A percentile compares a stretch with the other conserved stretches of the same genome.
phyloP scores from a whole-genome alignment of 177 flowering plant genomes.

The Vitis hybrid region DNA sequence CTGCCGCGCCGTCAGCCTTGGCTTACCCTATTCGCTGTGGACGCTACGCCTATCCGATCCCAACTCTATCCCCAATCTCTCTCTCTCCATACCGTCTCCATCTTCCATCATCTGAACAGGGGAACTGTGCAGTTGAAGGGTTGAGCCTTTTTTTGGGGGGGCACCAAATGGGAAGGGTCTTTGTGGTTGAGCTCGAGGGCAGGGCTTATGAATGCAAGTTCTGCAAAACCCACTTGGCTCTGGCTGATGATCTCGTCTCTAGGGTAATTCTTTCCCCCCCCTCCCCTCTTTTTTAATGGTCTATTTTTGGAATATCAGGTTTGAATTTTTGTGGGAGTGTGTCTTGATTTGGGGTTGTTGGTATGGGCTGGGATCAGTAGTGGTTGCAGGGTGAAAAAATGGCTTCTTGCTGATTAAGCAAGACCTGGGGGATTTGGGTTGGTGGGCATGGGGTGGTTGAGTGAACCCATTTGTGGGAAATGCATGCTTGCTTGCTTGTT shows the following conservation, averaged over 20 bases:
- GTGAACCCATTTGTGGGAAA: no score
- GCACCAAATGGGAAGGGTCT: slow-evolving; percentile 69
- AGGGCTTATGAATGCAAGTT: slow-evolving; percentile 75
- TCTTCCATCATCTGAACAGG: slow-evolving; percentile 1
- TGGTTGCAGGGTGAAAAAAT: no score
- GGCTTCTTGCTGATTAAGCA: no score
- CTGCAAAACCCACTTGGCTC: slow-evolving; percentile 69
- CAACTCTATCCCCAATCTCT: no score
- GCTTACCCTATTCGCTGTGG: no score
- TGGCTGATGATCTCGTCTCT: slow-evolving; percentile 63
- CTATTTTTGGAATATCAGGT: neutral
- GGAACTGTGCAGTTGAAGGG: slow-evolving; percentile 34
- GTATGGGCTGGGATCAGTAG: neutral
- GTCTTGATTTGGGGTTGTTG: neutral
- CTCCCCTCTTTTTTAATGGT: neutral
- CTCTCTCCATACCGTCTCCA: no score
- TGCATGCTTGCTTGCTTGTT: no score
- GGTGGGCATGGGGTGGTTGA: no score
- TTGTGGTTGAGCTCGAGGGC: slow-evolving; percentile 75
- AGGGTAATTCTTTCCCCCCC: slow-evolving; percentile 36
- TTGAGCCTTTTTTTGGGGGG: no score
- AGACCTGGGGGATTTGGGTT: no score
- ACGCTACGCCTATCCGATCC: no score
- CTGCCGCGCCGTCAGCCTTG: no score
- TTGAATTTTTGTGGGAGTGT: neutral